phyloP scores from a whole-genome alignment of 768 basidiomycete genomes.

The Leccinum rimulosum region DNA sequence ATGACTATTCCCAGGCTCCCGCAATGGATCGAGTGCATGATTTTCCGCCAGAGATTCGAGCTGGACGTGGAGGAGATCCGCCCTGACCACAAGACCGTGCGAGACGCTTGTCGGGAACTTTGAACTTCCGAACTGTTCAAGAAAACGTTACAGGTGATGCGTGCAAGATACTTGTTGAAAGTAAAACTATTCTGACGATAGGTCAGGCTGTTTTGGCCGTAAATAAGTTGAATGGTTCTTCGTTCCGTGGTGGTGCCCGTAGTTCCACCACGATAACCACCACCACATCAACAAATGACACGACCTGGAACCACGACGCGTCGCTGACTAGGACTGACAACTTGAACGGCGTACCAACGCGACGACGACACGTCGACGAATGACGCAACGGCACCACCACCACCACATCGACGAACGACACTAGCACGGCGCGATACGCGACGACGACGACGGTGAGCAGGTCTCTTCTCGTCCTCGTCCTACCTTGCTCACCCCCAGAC shows the following conservation, averaged over 20 bases:
- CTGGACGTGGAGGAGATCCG: conserved; percentile 80
- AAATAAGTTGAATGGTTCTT: conserved; percentile 79
- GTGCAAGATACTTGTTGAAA: neutral
- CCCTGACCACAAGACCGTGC: conserved; percentile 74
- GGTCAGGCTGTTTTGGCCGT: conserved; percentile 65
- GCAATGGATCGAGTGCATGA: conserved; percentile 76
- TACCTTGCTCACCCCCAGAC: no score
- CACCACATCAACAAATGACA: no score
- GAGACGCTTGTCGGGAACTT: conserved; percentile 64
- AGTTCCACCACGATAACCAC: conserved; percentile 42
- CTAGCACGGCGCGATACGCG: neutral
- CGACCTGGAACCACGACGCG: no score
- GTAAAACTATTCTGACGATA: neutral
- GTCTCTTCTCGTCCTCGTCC: no score
- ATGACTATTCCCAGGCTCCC: conserved; percentile 73
- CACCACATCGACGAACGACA: no score
- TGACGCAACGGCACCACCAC: no score
- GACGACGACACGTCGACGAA: no score
- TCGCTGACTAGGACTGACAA: no score
- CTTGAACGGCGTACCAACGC: no score
- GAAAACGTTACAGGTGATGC: conserved; percentile 59
- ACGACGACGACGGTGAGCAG: no score
- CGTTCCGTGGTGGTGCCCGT: conserved; percentile 76
- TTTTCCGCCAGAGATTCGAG: conserved; percentile 80
- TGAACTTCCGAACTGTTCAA: conserved; percentile 63